Percentiles rank a stretch among this genome's conserved stretches.
Conservation (phyloP, 148 eudicot genomes). For the Amaranthus palmeri region DNA sequence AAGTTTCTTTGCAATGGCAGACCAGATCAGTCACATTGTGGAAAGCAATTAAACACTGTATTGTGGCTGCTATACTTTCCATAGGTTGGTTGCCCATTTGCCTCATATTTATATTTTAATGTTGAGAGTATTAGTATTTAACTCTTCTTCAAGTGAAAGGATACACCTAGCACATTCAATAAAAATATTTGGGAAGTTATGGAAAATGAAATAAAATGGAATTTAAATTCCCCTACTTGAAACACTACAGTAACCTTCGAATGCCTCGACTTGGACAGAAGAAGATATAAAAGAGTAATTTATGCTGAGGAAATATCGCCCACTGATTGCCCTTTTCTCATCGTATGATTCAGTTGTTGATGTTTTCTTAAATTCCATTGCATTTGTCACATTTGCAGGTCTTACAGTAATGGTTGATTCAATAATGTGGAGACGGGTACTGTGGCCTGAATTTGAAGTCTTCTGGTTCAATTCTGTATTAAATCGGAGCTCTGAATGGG, state of each 20-base stretch:
- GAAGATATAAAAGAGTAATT: neutral
- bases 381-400: slow-evolving; percentile 34
- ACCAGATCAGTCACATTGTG: slow-evolving; percentile 62
- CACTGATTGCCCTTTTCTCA: too few relatives aligned
- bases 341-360: neutral
- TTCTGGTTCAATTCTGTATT: slow-evolving; percentile 94
- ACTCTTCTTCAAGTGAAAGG: too few relatives aligned
- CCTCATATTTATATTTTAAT: neutral
- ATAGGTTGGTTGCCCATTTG: slow-evolving; percentile 56
- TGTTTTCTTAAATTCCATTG: neutral
- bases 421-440: slow-evolving; percentile 59
- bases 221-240: neutral
- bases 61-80: slow-evolving; percentile 46
- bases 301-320: neutral
- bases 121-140: too few relatives aligned
- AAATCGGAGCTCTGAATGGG: slow-evolving; percentile 97
- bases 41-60: slow-evolving; percentile 63
- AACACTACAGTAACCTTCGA: neutral
- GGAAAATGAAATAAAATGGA: neutral
- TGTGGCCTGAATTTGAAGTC: slow-evolving; percentile 98
- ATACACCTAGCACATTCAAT: too few relatives aligned
- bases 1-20: slow-evolving; percentile 36
- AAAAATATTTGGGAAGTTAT: too few relatives aligned
- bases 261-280: neutral
- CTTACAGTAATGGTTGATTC: slow-evolving; percentile 67